phyloP scores from a whole-genome alignment of 2,329 filamentous ascomycete genomes.

The Colletotrichum tamarilloi region DNA sequence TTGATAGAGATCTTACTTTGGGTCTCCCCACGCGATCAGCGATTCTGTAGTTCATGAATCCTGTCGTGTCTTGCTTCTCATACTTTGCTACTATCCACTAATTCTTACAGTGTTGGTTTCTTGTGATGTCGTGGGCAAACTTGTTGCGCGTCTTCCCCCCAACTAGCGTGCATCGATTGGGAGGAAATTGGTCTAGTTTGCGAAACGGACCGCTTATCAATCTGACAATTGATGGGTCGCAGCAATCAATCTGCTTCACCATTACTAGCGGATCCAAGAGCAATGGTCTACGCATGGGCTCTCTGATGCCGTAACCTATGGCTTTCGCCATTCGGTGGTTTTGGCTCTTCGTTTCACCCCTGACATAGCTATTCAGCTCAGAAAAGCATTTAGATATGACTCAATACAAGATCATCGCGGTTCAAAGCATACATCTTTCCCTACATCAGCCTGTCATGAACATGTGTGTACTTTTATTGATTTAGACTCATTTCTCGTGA shows the following conservation, averaged over 20 bases:
- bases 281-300: slow-evolving; percentile 59
- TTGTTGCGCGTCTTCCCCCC: too few species aligned
- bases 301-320: slow-evolving; percentile 67
- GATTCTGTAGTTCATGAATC: slow-evolving; percentile 23
- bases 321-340: slow-evolving; percentile 51
- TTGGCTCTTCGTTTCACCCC: slow-evolving; percentile 73
- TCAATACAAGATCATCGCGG: neutral
- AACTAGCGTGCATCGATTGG: neutral
- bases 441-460: neutral
- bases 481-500: neutral
- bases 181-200: neutral
- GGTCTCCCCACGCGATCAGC: slow-evolving; percentile 11
- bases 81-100: slow-evolving; percentile 20
- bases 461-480: neutral
- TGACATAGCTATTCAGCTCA: slow-evolving; percentile 55
- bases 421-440: neutral
- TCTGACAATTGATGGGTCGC: slow-evolving; percentile 66
- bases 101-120: slow-evolving; percentile 7
- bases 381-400: slow-evolving; percentile 1
- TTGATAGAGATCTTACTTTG: slow-evolving; percentile 21
- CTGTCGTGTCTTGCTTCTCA: slow-evolving; percentile 26
- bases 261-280: slow-evolving; percentile 68
- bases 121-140: neutral
- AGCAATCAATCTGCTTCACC: slow-evolving; percentile 64
- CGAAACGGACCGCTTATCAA: slow-evolving; percentile 50